Percentiles rank a stretch among this genome's conserved stretches.
These are phyloP conservation scores for Glonium stellatum DNA, from an alignment of 495 filamentous ascomycete species.

Conservation along the genomic window DNA sequence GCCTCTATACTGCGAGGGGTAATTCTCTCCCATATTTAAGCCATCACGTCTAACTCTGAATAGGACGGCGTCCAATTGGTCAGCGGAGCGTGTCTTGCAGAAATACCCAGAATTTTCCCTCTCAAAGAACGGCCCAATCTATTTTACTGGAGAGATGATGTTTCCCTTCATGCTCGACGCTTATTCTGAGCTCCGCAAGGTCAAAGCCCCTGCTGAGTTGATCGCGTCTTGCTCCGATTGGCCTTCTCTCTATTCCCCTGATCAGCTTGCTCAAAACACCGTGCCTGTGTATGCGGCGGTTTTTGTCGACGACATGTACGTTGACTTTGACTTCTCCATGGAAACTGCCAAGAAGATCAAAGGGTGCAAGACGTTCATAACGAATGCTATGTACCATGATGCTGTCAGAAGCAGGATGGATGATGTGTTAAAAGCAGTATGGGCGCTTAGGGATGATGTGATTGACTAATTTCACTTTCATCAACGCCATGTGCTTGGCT, in stretches of 20 bases:
- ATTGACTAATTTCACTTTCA: constrained; percentile 25
- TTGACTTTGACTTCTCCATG: constrained; percentile 64
- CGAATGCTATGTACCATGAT: constrained; percentile 81
- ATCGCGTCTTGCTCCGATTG: constrained; percentile 62
- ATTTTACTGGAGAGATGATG: constrained; percentile 90
- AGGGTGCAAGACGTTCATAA: constrained; percentile 72
- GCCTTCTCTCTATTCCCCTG: constrained; percentile 69
- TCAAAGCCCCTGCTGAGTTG: constrained; percentile 59
- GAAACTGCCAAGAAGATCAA: constrained; percentile 70
- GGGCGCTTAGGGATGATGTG: constrained; percentile 36
- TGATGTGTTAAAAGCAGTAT: constrained; percentile 47
- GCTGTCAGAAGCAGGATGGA: constrained; percentile 65
- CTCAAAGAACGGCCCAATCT: constrained; percentile 49
- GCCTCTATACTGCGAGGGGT: constrained; percentile 64
- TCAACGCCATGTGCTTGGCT: background rate
- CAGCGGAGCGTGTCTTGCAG: constrained; percentile 48
- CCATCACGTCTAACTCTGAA: background rate
- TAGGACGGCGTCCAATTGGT: constrained; percentile 50
- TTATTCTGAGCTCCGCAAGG: constrained; percentile 59
- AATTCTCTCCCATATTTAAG: background rate
- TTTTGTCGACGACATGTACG: constrained; percentile 94
- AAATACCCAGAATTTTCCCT: constrained; percentile 42
- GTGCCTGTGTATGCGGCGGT: constrained; percentile 83
- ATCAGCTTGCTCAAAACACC: constrained; percentile 64
- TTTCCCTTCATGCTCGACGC: constrained; percentile 69